phyloP scores from a whole-genome alignment of 2,329 filamentous ascomycete genomes.

The Paradendryphiella salina region DNA sequence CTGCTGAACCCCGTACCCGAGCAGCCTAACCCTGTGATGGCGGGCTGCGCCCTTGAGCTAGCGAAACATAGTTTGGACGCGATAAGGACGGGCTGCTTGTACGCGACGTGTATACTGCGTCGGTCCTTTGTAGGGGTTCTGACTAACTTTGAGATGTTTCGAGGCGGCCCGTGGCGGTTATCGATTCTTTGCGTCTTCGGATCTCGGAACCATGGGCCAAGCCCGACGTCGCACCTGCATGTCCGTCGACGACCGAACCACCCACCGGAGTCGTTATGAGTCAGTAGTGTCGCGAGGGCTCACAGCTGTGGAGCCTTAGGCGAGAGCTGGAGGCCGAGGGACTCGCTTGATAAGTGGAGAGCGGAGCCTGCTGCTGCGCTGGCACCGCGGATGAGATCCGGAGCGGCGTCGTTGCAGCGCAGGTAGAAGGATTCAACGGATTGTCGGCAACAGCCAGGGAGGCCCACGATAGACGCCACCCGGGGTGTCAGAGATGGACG shows the following conservation, averaged over 20 bases:
- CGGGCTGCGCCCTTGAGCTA: slow-evolving; percentile 9
- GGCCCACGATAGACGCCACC: slow-evolving; percentile 3
- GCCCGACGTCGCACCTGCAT: slow-evolving; percentile 7
- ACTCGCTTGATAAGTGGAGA: slow-evolving; percentile 23
- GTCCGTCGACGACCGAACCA: slow-evolving; percentile 24
- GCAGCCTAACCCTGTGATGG: slow-evolving; percentile 7
- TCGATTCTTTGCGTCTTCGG: slow-evolving; percentile 7
- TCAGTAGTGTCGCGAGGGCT: slow-evolving; percentile 17
- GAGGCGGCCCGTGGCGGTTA: slow-evolving; percentile 11
- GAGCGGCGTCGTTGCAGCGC: not conserved
- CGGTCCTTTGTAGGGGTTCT: slow-evolving; percentile 3
- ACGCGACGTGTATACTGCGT: not conserved
- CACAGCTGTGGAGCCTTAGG: slow-evolving; percentile 4
- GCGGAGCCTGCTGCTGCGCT: slow-evolving; percentile 12
- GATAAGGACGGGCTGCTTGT: slow-evolving; percentile 1
- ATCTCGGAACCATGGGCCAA: slow-evolving; percentile 15
- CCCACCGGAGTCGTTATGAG: slow-evolving; percentile 16
- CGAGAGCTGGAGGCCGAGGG: slow-evolving; percentile 17
- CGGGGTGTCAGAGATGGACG: slow-evolving; percentile 3
- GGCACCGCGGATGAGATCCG: slow-evolving; percentile 14
- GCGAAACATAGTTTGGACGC: slow-evolving; percentile 7
- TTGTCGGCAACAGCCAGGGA: not conserved
- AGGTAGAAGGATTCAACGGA: slow-evolving; percentile 1
- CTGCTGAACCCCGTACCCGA: slow-evolving; percentile 6
- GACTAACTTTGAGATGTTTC: not conserved